Base-by-base conservation (phyloP, 2,329 filamentous ascomycete species). In the Colletotrichum horii region DNA sequence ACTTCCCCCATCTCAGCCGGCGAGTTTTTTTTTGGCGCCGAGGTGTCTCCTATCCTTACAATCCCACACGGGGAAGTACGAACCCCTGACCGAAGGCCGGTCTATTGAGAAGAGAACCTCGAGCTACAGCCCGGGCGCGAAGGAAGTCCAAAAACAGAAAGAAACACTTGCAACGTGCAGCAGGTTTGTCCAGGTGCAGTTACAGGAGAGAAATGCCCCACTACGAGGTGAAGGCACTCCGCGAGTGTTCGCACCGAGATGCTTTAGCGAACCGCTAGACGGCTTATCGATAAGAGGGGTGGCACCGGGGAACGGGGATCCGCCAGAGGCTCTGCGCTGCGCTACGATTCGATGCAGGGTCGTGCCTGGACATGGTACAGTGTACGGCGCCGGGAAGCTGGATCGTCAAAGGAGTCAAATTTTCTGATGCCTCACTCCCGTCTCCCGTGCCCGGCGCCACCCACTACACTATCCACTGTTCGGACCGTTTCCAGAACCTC, bases 401-500 rank as follows among this genome's bases (percentile, higher is more conserved):
- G 62, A 75, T 75, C 73, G 43, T 67, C 64, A 66, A 71, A 66
- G 58, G 60, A 71, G 26, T 70, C 71, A 73, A 75, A 75, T 73
- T 73, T 75, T 75, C 69, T 75, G 58, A 67, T 73, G 70, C 73
- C 26, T 73, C 70, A 75, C 28, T 36, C 22, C 64, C 56, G 58
- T 69, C 11, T 52, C 43, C 43, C n/a, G 43, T 52, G 12, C 43
- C 58, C 61, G 55, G 58, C 68, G 43, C 62, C 58, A 24, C 30
- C n/a, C 19, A 62, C 12, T 22, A 30, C 52, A 16, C 43, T 43
- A 64, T 64, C 70, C 64, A 48, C 70, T 56, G 32, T 73, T 75
- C 73, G 64, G 34, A 75, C 32, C 32, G 64, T 65, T 68, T 75
- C 34, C 56, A 75, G 73, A 75, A 73, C 34, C 62, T 34, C 43